These are phyloP conservation scores for Claviceps africana DNA, from an alignment of 2,329 filamentous ascomycete species.

Conservation along the genomic window DNA sequence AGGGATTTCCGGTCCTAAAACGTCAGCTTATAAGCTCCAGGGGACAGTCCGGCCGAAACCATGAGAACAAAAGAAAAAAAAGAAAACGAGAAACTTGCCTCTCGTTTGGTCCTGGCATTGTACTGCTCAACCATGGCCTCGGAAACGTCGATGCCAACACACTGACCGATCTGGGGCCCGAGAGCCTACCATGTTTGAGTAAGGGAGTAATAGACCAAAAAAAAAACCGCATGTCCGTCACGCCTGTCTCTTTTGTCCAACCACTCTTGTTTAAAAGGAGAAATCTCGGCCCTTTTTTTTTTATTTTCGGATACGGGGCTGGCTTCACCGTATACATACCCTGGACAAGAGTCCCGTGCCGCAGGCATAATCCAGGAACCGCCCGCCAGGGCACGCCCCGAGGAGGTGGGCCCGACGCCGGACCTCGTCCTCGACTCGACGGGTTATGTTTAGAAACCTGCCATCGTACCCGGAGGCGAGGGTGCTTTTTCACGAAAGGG, in stretches of 20 bases:
- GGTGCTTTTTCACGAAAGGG: slow-evolving; percentile 11
- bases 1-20: no score
- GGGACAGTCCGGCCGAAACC: not conserved
- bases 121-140: slow-evolving; percentile 56
- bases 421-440: slow-evolving; percentile 40
- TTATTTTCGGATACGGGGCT: no score
- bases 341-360: slow-evolving; percentile 54
- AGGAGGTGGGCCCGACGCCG: slow-evolving; percentile 44
- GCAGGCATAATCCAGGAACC: slow-evolving; percentile 63
- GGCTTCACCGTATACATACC: not conserved
- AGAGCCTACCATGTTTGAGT: slow-evolving; percentile 10
- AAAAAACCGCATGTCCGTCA: not conserved
- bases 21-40: no score
- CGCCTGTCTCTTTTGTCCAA: not conserved
- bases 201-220: no score
- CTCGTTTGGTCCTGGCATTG: slow-evolving; percentile 44
- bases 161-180: slow-evolving; percentile 29
- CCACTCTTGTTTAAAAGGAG: no score
- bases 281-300: slow-evolving; percentile 3
- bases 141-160: slow-evolving; percentile 56
- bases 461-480: slow-evolving; percentile 27
- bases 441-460: slow-evolving; percentile 38
- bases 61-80: not conserved
- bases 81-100: slow-evolving; percentile 22
- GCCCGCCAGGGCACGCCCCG: slow-evolving; percentile 34